Evolutionary conservation across 2,329 filamentous ascomycete species (phyloP), one percentile per base, ranked within the genome.

Genomic region (Colletotrichum horii): DNA sequence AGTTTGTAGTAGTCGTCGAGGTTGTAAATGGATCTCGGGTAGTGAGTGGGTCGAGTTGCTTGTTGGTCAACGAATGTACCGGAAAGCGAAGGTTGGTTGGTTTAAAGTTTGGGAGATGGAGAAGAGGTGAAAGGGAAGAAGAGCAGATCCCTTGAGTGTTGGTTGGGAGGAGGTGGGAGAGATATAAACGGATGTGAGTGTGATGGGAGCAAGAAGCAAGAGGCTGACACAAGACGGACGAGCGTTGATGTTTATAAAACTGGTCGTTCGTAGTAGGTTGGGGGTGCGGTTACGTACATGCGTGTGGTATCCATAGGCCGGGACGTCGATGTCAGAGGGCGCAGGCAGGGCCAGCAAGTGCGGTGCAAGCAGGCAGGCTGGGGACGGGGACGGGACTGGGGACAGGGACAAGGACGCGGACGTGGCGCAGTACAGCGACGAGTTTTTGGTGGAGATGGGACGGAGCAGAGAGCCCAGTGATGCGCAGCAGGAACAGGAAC

Each of bases 161-260:
- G n/a, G 22, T 43, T 36, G 56, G 28, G 58, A 55, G 28, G 48
- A 43, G 69, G 36, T 36, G 36, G 14, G 66, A 62, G 62, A 22
- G 28, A 26, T 58, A 66, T 48, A 36, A 60, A 75, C 55, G 66
- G 52, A 43, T 61, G 66, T 55, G 60, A 36, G 71, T 55, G 71
- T 61, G 71, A 75, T 71, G 71, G 38, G 66, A 75, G 55, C 56
- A 9, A 66, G 60, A 52, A 22, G 55, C 6, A 60, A 16, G n/a
- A 66, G 52, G 52, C 38, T 71, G 71, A 66, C 36, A 48, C 24
- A 58, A 56, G 74, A 64, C 66, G 66, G 74, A 76, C 60, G 66
- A 76, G 60, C 66, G 62, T 38, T 36, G 61, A 74, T 75, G 74
- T 76, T 76, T 76, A 76, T 76, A 75, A 76, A 76, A 75, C 74